phyloP scores from a whole-genome alignment of 208 protist species.

The Leishmania guyanensis region DNA sequence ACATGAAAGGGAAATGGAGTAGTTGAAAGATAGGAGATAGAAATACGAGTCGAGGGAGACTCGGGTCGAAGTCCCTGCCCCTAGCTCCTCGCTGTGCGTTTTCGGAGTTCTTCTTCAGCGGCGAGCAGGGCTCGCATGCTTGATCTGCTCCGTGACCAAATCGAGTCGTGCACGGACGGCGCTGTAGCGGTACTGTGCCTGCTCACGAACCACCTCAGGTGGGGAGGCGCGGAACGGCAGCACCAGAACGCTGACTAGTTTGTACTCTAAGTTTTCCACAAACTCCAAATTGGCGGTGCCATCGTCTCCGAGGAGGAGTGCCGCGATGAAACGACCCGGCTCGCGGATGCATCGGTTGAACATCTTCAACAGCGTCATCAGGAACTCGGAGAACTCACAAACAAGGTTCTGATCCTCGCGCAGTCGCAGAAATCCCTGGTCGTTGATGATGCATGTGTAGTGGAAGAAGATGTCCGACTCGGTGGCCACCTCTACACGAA shows the following conservation, averaged over 20 bases:
- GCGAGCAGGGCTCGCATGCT: conserved; percentile 66
- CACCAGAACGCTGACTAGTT: conserved; percentile 93
- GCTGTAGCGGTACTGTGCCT: conserved; percentile 94
- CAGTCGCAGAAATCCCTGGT: conserved; percentile 77
- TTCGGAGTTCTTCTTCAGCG: conserved; percentile 17
- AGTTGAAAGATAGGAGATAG: neutral
- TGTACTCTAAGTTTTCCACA: conserved; percentile 95
- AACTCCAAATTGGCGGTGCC: conserved; percentile 91
- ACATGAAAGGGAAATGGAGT: neutral
- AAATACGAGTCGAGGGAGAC: neutral
- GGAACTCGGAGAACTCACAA: conserved; percentile 93
- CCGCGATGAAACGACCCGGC: conserved; percentile 84
- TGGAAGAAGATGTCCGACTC: conserved; percentile 95
- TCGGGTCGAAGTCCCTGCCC: neutral
- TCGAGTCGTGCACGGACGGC: conserved; percentile 83
- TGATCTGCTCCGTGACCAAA: conserved; percentile 90
- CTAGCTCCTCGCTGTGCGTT: neutral
- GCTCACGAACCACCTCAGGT: conserved; percentile 88
- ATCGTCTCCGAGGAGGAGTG: conserved; percentile 84
- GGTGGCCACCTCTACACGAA: conserved; percentile 89
- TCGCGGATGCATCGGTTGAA: conserved; percentile 93
- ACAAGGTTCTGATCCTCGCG: conserved; percentile 93
- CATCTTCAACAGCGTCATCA: conserved; percentile 93
- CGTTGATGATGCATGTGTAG: conserved; percentile 92
- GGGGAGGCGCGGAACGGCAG: conserved; percentile 88